Evolutionary conservation across 2,329 filamentous ascomycete species (phyloP), one percentile per base, ranked within the genome.

Genomic region (Karstenula rhodostoma): DNA sequence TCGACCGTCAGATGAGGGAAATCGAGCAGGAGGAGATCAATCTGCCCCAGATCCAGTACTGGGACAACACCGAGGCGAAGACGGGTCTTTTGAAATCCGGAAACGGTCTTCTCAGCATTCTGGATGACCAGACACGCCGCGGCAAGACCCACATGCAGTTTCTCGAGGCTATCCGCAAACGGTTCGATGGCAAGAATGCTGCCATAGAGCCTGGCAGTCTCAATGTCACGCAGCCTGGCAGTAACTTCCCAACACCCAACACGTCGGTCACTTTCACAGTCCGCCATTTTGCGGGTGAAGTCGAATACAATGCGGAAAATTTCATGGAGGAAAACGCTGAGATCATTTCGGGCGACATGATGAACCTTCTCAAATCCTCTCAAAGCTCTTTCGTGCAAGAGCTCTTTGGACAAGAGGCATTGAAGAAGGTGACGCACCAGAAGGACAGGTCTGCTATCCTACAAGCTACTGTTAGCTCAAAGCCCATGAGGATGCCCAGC

Each of bases 311-410:
- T 2, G 86, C 96, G 62, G 90, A 90, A 69, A 92, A 92, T 5
- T 82, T 99, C 23, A 86, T 98, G 2, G 95, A 99, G 77, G 94
- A 97, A 79, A 99, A 99, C 67, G 93, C 94, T 56, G 95, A 99
- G 76, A 88, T 97, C 63, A 95, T 99, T 64, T 97, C 94, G 4
- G 94, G 93, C 27, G 95, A 99, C 77, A 82, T 99, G 69, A 93
- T 99, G 85, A 97, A 96, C 79, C 85, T 99, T 70, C 90, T 99
- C 79, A 92, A 90, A 71, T 89, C 89, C 4, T 94, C 93, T 60
- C 94, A 92, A 79, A 97, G 91, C 75, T 87, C 92, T 43, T 99
- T 99, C 69, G 89, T 99, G 17, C 84, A 90, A 33, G 91, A 94
- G 52, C 87, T 99, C 1, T 98, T 99, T 70, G 94, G 94, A n/a